A percentile compares a stretch with the other conserved stretches of the same genome.
Evolutionary conservation across 1,284 basidiomycete genomes (phyloP).

Genomic region (Irpex lacteus): DNA sequence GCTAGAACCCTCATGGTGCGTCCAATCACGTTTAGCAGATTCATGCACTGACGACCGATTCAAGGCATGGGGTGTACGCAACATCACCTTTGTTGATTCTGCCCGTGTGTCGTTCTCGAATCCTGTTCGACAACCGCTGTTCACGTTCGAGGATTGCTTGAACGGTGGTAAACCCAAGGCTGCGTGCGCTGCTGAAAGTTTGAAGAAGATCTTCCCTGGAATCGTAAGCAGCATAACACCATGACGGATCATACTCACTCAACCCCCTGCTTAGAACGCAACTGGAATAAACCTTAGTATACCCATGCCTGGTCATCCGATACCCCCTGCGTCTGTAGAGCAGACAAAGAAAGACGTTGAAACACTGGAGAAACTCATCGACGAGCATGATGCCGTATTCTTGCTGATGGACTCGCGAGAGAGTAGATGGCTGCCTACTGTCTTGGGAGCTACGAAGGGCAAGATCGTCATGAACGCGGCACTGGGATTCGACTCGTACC

Average conservation of each 20-base stretch:
- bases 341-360: slow-evolving; percentile 67
- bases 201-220: slow-evolving; percentile 91
- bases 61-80: slow-evolving; percentile 93
- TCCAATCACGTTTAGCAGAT: slow-evolving; percentile 2
- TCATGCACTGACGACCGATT: not conserved
- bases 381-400: slow-evolving; percentile 87
- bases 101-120: slow-evolving; percentile 93
- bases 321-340: slow-evolving; percentile 57
- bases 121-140: slow-evolving; percentile 94
- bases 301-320: slow-evolving; percentile 97
- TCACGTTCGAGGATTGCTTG: slow-evolving; percentile 94
- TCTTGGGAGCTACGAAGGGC: slow-evolving; percentile 78
- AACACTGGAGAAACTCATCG: slow-evolving; percentile 74
- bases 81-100: slow-evolving; percentile 91
- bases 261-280: slow-evolving; percentile 57
- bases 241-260: not conserved
- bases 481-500: slow-evolving; percentile 93
- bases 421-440: slow-evolving; percentile 92
- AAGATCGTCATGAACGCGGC: slow-evolving; percentile 97
- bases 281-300: slow-evolving; percentile 76
- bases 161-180: slow-evolving; percentile 94
- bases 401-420: slow-evolving; percentile 98
- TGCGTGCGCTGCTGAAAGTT: slow-evolving; percentile 81
- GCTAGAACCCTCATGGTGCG: slow-evolving; percentile 83
- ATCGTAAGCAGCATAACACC: slow-evolving; percentile 53